These are phyloP conservation scores for Trypanosoma conorhini DNA, from an alignment of 208 protist genomes.

Conservation along the genomic window DNA sequence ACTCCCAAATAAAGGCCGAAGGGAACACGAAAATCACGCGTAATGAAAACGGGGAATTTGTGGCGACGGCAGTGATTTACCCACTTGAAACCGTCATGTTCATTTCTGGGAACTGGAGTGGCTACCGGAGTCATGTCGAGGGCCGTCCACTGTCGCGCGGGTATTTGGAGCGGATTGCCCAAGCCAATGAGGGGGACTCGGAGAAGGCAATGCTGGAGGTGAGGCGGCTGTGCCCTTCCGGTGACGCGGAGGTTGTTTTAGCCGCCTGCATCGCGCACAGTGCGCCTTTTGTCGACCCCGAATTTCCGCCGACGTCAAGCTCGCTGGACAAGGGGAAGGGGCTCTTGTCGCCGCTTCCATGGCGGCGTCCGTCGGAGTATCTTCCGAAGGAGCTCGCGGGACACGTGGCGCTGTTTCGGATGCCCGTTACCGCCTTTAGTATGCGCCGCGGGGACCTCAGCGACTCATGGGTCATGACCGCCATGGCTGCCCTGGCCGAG, in stretches of 20 bases:
- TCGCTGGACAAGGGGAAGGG: conserved; percentile 46
- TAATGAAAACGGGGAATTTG: conserved; percentile 31
- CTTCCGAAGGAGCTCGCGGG: conserved; percentile 28
- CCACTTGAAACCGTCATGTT: conserved; percentile 66
- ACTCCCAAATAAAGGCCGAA: conserved; percentile 24
- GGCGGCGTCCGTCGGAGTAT: conserved; percentile 43
- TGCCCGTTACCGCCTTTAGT: conserved; percentile 33
- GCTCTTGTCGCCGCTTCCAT: conserved; percentile 33
- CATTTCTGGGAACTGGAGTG: conserved; percentile 33
- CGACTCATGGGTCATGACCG: conserved; percentile 72
- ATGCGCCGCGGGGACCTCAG: conserved; percentile 56
- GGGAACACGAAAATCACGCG: conserved; percentile 27
- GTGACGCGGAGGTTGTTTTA: conserved; percentile 22
- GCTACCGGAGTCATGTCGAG: conserved; percentile 34
- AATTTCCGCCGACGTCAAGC: conserved; percentile 35
- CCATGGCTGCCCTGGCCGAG: conserved; percentile 47
- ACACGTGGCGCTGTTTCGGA: conserved; percentile 42
- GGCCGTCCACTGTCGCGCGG: conserved; percentile 41
- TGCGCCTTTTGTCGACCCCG: conserved; percentile 44
- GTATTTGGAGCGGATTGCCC: conserved; percentile 37
- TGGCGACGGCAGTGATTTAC: conserved; percentile 45
- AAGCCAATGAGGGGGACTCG: conserved; percentile 26
- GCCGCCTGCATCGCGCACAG: conserved; percentile 26
- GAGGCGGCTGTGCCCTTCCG: conserved; percentile 16
- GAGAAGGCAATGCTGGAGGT: conserved; percentile 33